A percentile compares a stretch with the other conserved stretches of the same genome.
These are phyloP conservation scores for Candida tetrigidarum DNA, from an alignment of 1,139 yeast genomes.

Conservation along the genomic window DNA sequence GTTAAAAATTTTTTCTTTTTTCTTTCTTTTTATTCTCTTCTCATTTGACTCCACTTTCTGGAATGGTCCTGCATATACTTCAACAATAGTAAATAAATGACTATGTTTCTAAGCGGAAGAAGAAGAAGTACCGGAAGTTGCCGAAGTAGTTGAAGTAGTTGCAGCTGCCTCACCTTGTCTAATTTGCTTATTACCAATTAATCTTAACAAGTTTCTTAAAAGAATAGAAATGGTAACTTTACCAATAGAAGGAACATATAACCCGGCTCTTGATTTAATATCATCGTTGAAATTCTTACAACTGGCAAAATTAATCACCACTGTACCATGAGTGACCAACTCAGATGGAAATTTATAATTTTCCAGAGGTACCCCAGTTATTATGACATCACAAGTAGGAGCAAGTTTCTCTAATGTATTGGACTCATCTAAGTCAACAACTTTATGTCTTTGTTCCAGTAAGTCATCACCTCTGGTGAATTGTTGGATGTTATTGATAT, in stretches of 20 bases:
- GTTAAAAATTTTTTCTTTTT: slow-evolving; percentile 4
- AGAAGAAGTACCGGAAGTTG: too few relatives aligned
- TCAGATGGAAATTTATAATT: slow-evolving; percentile 85
- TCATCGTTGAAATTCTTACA: slow-evolving; percentile 82
- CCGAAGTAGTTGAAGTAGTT: neutral
- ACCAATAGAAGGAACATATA: slow-evolving; percentile 95
- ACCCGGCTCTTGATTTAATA: slow-evolving; percentile 82
- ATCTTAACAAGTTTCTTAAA: slow-evolving; percentile 80
- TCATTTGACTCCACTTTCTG: slow-evolving; percentile 1
- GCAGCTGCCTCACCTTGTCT: slow-evolving; percentile 20
- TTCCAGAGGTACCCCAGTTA: slow-evolving; percentile 93
- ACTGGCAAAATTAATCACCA: slow-evolving; percentile 87
- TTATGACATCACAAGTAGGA: slow-evolving; percentile 81
- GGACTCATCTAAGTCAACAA: slow-evolving; percentile 60
- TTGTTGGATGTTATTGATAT: slow-evolving; percentile 82
- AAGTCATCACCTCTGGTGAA: slow-evolving; percentile 95
- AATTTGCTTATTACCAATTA: slow-evolving; percentile 64
- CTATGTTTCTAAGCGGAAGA: too few relatives aligned
- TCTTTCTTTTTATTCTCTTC: neutral
- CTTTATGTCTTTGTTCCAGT: slow-evolving; percentile 81
- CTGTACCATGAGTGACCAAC: slow-evolving; percentile 82
- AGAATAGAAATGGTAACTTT: slow-evolving; percentile 96
- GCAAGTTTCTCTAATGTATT: slow-evolving; percentile 65
- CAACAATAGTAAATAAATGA: too few relatives aligned
- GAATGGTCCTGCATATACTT: neutral